phyloP scores from a whole-genome alignment of 768 basidiomycete species.

The Postia placenta region DNA sequence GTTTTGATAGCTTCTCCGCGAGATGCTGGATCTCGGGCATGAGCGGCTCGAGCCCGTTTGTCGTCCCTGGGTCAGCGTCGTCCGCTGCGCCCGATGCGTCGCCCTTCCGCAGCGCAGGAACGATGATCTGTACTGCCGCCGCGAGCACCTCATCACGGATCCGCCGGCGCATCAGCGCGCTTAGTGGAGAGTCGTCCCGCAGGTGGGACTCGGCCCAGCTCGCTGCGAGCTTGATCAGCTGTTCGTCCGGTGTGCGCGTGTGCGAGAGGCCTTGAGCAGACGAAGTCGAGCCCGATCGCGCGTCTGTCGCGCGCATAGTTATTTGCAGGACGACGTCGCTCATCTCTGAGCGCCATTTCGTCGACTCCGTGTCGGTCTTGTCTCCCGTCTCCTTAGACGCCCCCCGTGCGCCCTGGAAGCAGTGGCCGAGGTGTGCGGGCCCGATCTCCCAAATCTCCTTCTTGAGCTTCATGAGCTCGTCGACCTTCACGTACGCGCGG shows the following conservation, averaged over 20 bases:
- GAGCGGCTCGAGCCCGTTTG: constrained; percentile 68
- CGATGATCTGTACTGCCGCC: constrained; percentile 12
- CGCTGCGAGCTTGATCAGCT: constrained; percentile 52
- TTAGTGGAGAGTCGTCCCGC: constrained; percentile 51
- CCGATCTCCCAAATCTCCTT: constrained; percentile 70
- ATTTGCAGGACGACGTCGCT: constrained; percentile 72
- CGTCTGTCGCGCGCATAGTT: constrained; percentile 58
- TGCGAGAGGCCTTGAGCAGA: constrained; percentile 17
- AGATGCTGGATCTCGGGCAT: constrained; percentile 63
- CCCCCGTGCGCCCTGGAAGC: constrained; percentile 27
- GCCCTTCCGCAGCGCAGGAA: constrained; percentile 17
- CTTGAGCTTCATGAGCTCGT: constrained; percentile 56
- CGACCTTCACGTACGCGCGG: constrained; percentile 33
- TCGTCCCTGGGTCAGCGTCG: constrained; percentile 22
- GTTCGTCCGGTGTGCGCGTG: constrained; percentile 40
- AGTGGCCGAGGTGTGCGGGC: constrained; percentile 54
- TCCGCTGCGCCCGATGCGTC: constrained; percentile 6
- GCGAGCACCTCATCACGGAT: constrained; percentile 29
- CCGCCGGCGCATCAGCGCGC: constrained; percentile 53
- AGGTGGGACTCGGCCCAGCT: constrained; percentile 71
- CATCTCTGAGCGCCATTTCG: constrained; percentile 50
- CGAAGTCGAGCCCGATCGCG: constrained; percentile 13
- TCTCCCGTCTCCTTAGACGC: constrained; percentile 8
- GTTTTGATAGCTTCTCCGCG: constrained; percentile 63
- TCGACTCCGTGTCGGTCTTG: constrained; percentile 32